Evolutionary conservation across 176 grass and related monocot species (phyloP).

Genomic region (Oryza meyeriana): DNA sequence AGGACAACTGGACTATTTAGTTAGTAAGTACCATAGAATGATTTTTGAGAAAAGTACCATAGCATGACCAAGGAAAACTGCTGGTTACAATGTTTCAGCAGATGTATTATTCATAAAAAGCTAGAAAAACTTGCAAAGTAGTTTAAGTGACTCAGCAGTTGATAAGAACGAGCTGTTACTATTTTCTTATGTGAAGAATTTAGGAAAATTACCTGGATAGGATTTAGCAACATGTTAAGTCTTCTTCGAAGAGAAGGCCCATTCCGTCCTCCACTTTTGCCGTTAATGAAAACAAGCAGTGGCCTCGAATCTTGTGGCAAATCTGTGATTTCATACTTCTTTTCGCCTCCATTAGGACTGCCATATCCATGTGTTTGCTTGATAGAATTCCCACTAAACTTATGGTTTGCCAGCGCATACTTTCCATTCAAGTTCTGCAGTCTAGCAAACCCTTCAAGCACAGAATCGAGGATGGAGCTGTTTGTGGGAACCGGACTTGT

Average conservation of each 20-base stretch:
- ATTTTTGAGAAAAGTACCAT: neutral
- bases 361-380: slow-evolving; percentile 34
- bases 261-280: slow-evolving; percentile 76
- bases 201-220: slow-evolving; percentile 64
- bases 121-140: neutral
- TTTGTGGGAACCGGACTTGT: slow-evolving; percentile 14
- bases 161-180: neutral
- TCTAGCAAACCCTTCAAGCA: slow-evolving; percentile 53
- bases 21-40: neutral
- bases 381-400: slow-evolving; percentile 33
- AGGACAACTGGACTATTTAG: neutral
- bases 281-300: slow-evolving; percentile 95
- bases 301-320: slow-evolving; percentile 69
- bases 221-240: slow-evolving; percentile 82
- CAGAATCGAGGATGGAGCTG: slow-evolving; percentile 40
- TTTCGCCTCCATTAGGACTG: slow-evolving; percentile 28
- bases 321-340: slow-evolving; percentile 61
- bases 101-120: neutral
- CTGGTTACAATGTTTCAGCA: neutral
- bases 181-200: neutral
- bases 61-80: neutral
- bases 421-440: slow-evolving; percentile 51
- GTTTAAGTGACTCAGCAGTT: slow-evolving; percentile 6
- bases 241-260: slow-evolving; percentile 84
- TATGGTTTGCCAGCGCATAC: slow-evolving; percentile 39